Percentiles rank a stretch among this genome's conserved stretches.
Conservation (phyloP, 2,329 filamentous ascomycete species). For the Aspergillus sp. region DNA sequence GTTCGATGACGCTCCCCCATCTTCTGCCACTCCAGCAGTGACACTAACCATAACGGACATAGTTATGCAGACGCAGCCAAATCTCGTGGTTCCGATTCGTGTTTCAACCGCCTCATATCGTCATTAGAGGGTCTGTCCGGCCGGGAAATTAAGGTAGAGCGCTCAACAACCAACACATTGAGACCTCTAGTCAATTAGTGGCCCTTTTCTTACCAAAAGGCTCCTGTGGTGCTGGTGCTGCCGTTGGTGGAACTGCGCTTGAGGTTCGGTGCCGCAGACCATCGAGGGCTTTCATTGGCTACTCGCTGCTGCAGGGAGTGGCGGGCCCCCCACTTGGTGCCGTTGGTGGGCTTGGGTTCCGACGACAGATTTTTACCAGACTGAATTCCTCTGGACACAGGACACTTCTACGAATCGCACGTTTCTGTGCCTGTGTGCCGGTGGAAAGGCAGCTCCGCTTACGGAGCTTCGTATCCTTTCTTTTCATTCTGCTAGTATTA, state of each 20-base stretch:
- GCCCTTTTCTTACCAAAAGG: neutral
- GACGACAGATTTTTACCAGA: conserved; percentile 15
- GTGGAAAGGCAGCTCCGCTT: conserved; percentile 1
- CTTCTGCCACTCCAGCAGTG: conserved; percentile 4
- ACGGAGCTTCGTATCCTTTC: neutral
- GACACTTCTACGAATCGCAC: neutral
- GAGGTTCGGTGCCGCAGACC: conserved; percentile 6
- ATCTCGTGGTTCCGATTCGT: conserved; percentile 3
- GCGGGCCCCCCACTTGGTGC: conserved; percentile 13
- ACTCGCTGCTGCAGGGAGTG: conserved; percentile 14
- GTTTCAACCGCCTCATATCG: conserved; percentile 4
- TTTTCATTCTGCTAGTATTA: neutral
- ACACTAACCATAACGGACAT: conserved; percentile 6
- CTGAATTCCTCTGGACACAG: neutral
- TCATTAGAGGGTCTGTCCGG: conserved; percentile 11
- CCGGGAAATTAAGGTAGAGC: conserved; percentile 1
- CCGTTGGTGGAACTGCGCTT: neutral
- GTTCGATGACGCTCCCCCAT: conserved; percentile 1
- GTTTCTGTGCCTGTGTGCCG: neutral
- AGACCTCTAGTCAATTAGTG: neutral
- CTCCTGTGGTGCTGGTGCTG: conserved; percentile 9
- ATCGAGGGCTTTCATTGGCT: conserved; percentile 11
- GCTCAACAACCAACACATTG: neutral
- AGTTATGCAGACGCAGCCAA: conserved; percentile 1
- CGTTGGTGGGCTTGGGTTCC: conserved; percentile 11